phyloP scores from a whole-genome alignment of 2,329 filamentous ascomycete species.

The Capronia americana region DNA sequence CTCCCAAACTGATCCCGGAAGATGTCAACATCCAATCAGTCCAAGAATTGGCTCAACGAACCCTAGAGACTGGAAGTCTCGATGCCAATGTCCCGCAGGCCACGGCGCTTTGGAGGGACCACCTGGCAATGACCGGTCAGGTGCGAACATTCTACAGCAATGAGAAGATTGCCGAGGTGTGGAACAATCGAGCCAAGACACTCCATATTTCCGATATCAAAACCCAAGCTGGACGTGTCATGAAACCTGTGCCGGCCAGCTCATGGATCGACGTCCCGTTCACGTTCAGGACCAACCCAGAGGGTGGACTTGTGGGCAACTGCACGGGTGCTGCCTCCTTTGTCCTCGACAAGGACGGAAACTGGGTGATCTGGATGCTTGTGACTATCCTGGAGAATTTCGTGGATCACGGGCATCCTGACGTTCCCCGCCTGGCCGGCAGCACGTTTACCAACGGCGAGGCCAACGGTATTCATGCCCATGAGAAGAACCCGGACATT shows the following conservation, averaged over 20 bases:
- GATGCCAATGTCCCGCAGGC: not conserved
- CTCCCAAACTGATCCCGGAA: constrained; percentile 30
- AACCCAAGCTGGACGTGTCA: constrained; percentile 16
- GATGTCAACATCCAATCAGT: constrained; percentile 30
- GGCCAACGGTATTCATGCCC: not conserved
- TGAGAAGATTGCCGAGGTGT: constrained; percentile 31
- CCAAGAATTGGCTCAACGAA: constrained; percentile 10
- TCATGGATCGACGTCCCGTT: constrained; percentile 26
- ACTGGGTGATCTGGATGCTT: constrained; percentile 43
- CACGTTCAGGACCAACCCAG: constrained; percentile 21
- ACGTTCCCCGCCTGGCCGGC: constrained; percentile 28
- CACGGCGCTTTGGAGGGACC: constrained; percentile 40
- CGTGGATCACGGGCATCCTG: constrained; percentile 37
- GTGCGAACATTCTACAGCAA: constrained; percentile 37
- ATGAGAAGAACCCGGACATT: constrained; percentile 29
- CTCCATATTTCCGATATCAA: constrained; percentile 26
- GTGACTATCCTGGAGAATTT: constrained; percentile 40
- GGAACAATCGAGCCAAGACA: constrained; percentile 30
- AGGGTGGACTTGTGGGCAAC: constrained; percentile 23
- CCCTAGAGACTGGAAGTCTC: not conserved
- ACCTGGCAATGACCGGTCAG: constrained; percentile 39
- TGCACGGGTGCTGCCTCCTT: constrained; percentile 38
- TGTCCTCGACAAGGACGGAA: constrained; percentile 26
- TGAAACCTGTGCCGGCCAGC: constrained; percentile 12
- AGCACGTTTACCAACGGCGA: not conserved